Evolutionary conservation across 1,284 basidiomycete species (phyloP).

Genomic region (Ceratobasidium sp.): DNA sequence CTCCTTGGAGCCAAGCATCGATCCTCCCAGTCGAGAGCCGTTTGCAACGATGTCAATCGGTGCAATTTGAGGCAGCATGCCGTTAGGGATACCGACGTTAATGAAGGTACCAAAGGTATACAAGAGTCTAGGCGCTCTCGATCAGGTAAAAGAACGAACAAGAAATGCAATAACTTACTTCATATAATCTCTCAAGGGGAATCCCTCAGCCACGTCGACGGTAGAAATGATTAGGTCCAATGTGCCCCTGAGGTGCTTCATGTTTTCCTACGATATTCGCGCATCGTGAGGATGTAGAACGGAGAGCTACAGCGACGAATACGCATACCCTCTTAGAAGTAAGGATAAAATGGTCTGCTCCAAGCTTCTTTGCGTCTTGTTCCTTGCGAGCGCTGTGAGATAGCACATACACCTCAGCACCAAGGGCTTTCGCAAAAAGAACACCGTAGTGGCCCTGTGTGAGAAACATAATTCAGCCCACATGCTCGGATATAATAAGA

Average conservation of each 20-base stretch:
- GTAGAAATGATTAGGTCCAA: constrained; percentile 76
- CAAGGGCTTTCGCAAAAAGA: constrained; percentile 70
- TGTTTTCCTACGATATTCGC: constrained; percentile 58
- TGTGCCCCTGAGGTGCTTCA: constrained; percentile 60
- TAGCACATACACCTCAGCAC: constrained; percentile 75
- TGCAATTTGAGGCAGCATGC: constrained; percentile 60
- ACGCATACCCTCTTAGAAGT: constrained; percentile 56
- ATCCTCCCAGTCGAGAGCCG: constrained; percentile 56
- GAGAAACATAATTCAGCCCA: constrained; percentile 2
- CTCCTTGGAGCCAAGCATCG: constrained; percentile 73
- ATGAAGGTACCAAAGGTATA: constrained; percentile 69
- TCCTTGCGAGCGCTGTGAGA: constrained; percentile 74
- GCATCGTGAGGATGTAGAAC: not conserved
- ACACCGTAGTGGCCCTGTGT: constrained; percentile 66
- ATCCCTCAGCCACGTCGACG: constrained; percentile 55
- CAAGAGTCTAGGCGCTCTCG: constrained; percentile 56
- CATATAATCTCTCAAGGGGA: constrained; percentile 60
- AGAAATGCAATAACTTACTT: not conserved
- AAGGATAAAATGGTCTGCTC: constrained; percentile 68
- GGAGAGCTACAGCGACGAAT: not conserved
- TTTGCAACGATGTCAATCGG: constrained; percentile 60
- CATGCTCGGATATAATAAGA: constrained; percentile 41
- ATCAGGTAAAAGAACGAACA: not conserved
- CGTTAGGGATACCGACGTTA: constrained; percentile 68
- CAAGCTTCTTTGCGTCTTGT: constrained; percentile 74